A percentile compares a stretch with the other conserved stretches of the same genome.
Evolutionary conservation across 2,329 filamentous ascomycete genomes (phyloP).

Genomic region (Penicillium concentricum): DNA sequence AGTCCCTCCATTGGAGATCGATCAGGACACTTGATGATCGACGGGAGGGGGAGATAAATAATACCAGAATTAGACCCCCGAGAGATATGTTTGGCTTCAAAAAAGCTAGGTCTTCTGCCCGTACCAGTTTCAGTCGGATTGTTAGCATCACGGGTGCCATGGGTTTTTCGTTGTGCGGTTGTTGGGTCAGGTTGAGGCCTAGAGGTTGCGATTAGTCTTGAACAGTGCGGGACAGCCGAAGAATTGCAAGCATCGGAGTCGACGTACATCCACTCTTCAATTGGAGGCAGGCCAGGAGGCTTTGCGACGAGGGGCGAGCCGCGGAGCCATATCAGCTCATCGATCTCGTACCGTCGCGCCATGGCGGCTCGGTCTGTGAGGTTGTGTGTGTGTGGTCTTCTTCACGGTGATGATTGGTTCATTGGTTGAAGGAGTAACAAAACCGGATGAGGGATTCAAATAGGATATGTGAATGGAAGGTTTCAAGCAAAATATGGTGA

Average conservation of each 20-base stretch:
- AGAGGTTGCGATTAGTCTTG: slow-evolving; percentile 23
- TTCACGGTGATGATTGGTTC: slow-evolving; percentile 30
- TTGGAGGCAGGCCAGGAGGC: slow-evolving; percentile 74
- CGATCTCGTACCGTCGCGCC: slow-evolving; percentile 67
- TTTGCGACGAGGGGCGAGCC: slow-evolving; percentile 80
- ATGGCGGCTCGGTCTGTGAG: slow-evolving; percentile 31
- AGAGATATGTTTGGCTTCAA: slow-evolving; percentile 46
- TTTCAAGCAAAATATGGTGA: not conserved
- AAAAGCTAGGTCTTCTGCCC: slow-evolving; percentile 41
- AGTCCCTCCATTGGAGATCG: not conserved
- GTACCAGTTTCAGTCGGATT: slow-evolving; percentile 35
- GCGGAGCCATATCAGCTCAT: slow-evolving; percentile 72
- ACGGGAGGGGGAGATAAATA: slow-evolving; percentile 27
- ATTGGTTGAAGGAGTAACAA: slow-evolving; percentile 25
- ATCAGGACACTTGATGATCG: not conserved
- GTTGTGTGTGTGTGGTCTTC: slow-evolving; percentile 25
- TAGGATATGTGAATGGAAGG: not conserved
- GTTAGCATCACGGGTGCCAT: slow-evolving; percentile 36
- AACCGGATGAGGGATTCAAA: not conserved
- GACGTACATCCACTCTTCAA: slow-evolving; percentile 90
- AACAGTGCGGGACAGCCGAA: slow-evolving; percentile 7
- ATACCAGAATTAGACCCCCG: slow-evolving; percentile 51
- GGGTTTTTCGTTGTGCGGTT: slow-evolving; percentile 37
- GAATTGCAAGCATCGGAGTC: slow-evolving; percentile 9
- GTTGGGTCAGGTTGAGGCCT: slow-evolving; percentile 45